Evolutionary conservation across 1,139 yeast species (phyloP), one percentile per base, ranked within the genome.

Genomic region (Sugiyamaella sp.): DNA sequence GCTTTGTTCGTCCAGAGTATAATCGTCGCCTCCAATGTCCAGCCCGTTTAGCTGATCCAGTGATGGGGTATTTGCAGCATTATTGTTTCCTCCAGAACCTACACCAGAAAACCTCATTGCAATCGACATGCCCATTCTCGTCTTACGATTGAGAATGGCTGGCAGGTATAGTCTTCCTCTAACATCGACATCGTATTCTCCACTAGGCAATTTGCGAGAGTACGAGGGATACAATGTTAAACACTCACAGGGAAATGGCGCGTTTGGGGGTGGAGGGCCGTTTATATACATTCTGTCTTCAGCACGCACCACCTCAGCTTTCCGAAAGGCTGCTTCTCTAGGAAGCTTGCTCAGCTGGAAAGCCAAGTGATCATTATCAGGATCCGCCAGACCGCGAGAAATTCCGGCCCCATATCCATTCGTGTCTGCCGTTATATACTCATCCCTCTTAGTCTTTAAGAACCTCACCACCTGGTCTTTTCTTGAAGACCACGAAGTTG

Each of bases 101-200:
- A 69, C 57, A 8, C 83, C 82, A 2, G 88, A 80, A 53, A 89
- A 74, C 66, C 86, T 89, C 60, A 82, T 82, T 1, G 91, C 88
- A 35, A 90, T 73, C 1, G 90, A 79, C 38, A 86, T 66, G 32
- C 89, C 74, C 51, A 90, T 69, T 59, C 85, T 73, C 66, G 89
- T 87, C 64, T 86, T 87, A 48, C 96, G 74, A 27, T 82, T 80
- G 76, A 84, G 79, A 8, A 78, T 75, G 1, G 93, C 95, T 0
- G 90, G 90, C 43, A 88, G 76, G 55, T 78, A 81, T 8, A 89
- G 76, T 80, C 86, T 81, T 2, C 97, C 96, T 46, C 87, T 79
- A 1, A 89, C 81, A 50, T 84, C 82, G 1, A 90, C 84, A 48
- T 78, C 75, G 20, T 63, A 64, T 4, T 66, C 68, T 8, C 69